Base-by-base conservation (phyloP, 306 rosid genomes). In the Ochetophila trinervis region DNA sequence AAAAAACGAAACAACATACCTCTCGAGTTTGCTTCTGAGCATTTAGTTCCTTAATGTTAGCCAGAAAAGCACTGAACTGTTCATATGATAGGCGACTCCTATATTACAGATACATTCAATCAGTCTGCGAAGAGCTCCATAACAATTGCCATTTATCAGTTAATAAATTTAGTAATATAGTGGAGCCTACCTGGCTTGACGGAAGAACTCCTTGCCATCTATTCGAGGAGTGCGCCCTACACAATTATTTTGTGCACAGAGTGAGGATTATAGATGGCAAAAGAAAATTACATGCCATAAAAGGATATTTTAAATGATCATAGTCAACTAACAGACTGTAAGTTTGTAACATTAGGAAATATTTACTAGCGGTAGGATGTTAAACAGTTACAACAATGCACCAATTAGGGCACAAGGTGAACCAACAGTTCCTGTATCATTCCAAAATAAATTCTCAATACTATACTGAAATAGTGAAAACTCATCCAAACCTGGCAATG, bases 1-100 rank as follows among this genome's bases (percentile, higher is more conserved):
- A 4, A 73, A 45, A 48, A 21, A 72, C 60, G 63, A 37, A 48
- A 36, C 34, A 61, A 22, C 12, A 21, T 90, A 90, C 99, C 97
- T 90, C 99, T 69, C 99, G 74, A 49, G 96, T 94, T 79, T 94
- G 99, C 87, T 88, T 90, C 66, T 94, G 96, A 83, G 91, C 87
- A 83, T 94, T 94, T 68, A 94, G 80, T 75, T 94, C 97, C 84
- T 94, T 94, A 67, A 94, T 83, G 80, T 94, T 94, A 30, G 95
- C 89, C 59, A 94, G 96, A 68, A 94, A 94, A 74, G 99, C 96
- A 70, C 97, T 94, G 80, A 94, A 94, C 86, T 94, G 99, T 76
- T 94, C 99, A 68, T 90, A 94, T 32, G 96, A 86, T 52, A 94
- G 91, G 34, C 99, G 97, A 73, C 96, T 94, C 97, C 99, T 94